Evolutionary conservation across 371 early-diverging fungal genomes (phyloP), one percentile per base, ranked within the genome.

Genomic region (Choanephora cucurbitarum): DNA sequence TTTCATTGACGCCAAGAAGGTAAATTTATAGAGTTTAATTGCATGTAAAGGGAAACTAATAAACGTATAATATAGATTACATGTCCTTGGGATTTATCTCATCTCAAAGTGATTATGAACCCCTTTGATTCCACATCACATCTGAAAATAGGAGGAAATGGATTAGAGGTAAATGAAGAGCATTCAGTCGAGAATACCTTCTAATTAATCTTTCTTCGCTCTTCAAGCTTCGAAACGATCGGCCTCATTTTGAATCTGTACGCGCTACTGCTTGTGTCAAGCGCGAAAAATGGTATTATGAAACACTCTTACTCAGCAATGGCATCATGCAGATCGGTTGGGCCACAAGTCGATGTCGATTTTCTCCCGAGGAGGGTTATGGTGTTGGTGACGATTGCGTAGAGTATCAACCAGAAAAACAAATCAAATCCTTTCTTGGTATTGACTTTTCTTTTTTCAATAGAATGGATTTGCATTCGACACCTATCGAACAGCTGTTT

Each of bases 311-410:
- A 7, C 46, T 83, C 14, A 83, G 77, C 3, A 72, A 72, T 21
- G 86, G 86, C 1, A 82, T 86, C 48, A 84, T 86, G 81, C 86
- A 84, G 50, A 72, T 86, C 17, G 86, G 86, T 7, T 86, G 84
- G 83, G 86, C 86, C 3, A 82, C 86, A 0, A 67, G 66, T 24
- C 75, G 76, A 28, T 82, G 84, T 41, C 76, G 75, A 7, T 86
- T 86, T 54, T 73, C 78, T 21, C 86, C 86, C 1, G 86, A 86
- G 41, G 84, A 86, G 49, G 86, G 86, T 15, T 75, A 79, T 45
- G 86, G 84, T 23, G 71, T 84, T 10, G 85, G 85, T 1, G 85
- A 84, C 60, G 85, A 84, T 42, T 56, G 75, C 46, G 84, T 82
- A 77, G 69, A 66, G 63, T 24, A 32, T 43, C 37, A 49, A 7